These are phyloP conservation scores for Jacaranda copaia DNA, from an alignment of 257 asterid genomes.

Conservation along the genomic window DNA sequence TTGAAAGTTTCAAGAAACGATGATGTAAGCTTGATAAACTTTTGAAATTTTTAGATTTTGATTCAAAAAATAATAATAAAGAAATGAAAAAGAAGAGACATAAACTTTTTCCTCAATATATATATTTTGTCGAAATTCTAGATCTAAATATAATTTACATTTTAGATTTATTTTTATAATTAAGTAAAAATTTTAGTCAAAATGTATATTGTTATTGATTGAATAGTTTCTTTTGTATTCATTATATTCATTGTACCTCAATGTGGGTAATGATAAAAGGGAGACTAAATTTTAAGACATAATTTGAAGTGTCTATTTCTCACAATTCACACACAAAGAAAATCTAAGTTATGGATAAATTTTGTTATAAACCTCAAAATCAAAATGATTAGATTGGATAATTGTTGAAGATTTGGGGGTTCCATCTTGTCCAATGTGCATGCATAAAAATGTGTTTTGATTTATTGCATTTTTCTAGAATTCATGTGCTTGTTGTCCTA, in stretches of 20 bases:
- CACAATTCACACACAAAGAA: neutral
- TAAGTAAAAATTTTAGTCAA: too few species aligned
- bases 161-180: too few species aligned
- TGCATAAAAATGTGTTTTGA: neutral
- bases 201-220: too few species aligned
- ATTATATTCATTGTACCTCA: neutral
- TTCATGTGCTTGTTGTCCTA: neutral
- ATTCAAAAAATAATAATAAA: too few species aligned
- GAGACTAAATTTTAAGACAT: neutral
- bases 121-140: too few species aligned
- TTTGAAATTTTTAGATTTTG: too few species aligned
- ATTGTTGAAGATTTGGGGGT: neutral
- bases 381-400: neutral
- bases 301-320: neutral
- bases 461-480: neutral
- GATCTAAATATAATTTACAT: too few species aligned
- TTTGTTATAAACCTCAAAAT: neutral
- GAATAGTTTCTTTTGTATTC: neutral
- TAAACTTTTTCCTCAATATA: too few species aligned
- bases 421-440: neutral
- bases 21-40: too few species aligned
- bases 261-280: neutral
- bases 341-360: neutral
- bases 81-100: too few species aligned
- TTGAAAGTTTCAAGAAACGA: too few species aligned